Evolutionary conservation across 2,329 filamentous ascomycete species (phyloP).

Genomic region (Aspergillus sp.): DNA sequence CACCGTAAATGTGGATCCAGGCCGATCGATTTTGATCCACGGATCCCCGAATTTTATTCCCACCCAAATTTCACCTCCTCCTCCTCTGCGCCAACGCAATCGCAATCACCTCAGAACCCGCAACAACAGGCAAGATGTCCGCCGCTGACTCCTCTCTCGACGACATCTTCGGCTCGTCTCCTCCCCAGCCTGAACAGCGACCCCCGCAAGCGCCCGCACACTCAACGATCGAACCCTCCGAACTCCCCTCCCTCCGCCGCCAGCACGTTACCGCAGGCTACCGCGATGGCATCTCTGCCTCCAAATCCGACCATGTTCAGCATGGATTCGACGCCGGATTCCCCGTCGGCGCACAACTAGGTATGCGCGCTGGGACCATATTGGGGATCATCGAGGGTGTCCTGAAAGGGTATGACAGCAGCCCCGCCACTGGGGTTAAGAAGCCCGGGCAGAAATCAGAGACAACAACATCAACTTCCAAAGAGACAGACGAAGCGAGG

Average conservation of each 20-base stretch:
- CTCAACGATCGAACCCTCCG: constrained; percentile 52
- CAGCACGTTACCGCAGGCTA: constrained; percentile 85
- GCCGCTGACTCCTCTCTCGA: constrained; percentile 32
- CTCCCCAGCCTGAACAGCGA: constrained; percentile 17
- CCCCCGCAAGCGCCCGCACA: background rate
- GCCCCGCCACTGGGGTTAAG: constrained; percentile 25
- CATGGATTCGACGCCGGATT: constrained; percentile 91
- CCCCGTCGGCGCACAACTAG: constrained; percentile 76
- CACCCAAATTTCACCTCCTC: background rate
- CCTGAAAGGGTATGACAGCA: constrained; percentile 35
- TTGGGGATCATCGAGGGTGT: constrained; percentile 77
- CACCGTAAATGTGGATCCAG: no score
- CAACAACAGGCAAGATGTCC: constrained; percentile 5
- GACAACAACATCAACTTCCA: constrained; percentile 6
- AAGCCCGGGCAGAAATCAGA: constrained; percentile 23
- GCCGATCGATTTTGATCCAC: background rate
- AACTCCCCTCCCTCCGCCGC: constrained; percentile 71
- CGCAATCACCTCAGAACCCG: background rate
- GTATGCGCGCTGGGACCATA: constrained; percentile 69
- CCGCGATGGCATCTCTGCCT: constrained; percentile 76
- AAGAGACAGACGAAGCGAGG: constrained; percentile 3
- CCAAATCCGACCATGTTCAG: constrained; percentile 77
- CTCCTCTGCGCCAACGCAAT: background rate
- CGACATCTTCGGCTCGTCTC: constrained; percentile 45
- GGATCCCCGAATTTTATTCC: background rate